Conservation (phyloP, 768 basidiomycete genomes). For the Lactarius trivialis region DNA sequence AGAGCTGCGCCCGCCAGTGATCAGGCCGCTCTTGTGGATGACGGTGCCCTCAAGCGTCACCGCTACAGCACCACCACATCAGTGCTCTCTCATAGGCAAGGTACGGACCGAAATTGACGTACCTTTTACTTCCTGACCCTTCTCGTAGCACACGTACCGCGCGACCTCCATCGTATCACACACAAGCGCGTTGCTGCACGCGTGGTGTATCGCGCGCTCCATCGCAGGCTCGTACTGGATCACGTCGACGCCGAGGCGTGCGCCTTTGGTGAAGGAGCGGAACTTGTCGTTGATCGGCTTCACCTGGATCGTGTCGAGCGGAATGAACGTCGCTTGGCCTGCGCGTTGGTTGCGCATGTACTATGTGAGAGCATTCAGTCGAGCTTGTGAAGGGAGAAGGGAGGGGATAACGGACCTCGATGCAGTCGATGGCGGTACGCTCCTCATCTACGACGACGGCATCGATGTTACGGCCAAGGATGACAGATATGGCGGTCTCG, state of each 20-base stretch:
- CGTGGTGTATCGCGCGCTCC: conserved; percentile 93
- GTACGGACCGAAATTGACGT: conserved; percentile 20
- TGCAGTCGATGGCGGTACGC: conserved; percentile 95
- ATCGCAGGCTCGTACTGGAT: conserved; percentile 64
- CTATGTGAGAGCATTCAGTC: conserved; percentile 31
- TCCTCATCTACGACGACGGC: conserved; percentile 96
- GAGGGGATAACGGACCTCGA: conserved; percentile 54
- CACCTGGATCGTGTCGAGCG: conserved; percentile 94
- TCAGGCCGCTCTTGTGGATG: conserved; percentile 95
- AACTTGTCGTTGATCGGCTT: conserved; percentile 94
- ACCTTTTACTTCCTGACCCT: conserved; percentile 97
- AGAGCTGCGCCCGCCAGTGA: conserved; percentile 88
- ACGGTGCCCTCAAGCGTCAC: conserved; percentile 96
- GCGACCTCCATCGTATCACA: conserved; percentile 97
- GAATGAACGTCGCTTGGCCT: conserved; percentile 96
- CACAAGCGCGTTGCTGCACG: conserved; percentile 90
- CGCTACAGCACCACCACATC: conserved; percentile 41
- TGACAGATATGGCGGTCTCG: conserved; percentile 83
- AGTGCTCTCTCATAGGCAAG: neutral
- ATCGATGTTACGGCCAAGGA: conserved; percentile 91
- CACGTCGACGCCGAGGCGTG: conserved; percentile 54
- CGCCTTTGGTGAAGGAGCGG: conserved; percentile 79
- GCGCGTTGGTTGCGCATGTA: conserved; percentile 93
- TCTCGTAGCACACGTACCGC: conserved; percentile 84
- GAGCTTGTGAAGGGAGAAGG: neutral